Evolutionary conservation across 1,139 yeast genomes (phyloP), one percentile per base, ranked within the genome.

Genomic region (Geotrichum australiense): DNA sequence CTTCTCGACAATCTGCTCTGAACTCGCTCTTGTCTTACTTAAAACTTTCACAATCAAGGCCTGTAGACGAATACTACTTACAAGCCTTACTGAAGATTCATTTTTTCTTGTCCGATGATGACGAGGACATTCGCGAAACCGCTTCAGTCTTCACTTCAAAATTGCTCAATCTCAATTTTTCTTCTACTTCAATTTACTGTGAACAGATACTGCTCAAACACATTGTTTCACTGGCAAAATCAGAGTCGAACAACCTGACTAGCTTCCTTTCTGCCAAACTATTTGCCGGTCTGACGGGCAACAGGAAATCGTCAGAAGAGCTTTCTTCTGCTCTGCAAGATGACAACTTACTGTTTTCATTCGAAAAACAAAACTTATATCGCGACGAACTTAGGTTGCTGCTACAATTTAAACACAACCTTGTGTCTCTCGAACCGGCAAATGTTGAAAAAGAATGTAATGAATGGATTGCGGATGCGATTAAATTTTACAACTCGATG

Each of bases 71-170:
- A 16, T 10, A 14, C 2, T 37, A 38, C 10, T 21, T 46, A 24
- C 47, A 42, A 15, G 49, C 55, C 8, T 43, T 57, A 21, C 51
- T 67, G 14, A 47, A 57, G 10, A 52, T 75, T 1, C 68, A 64
- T 47, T 53, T 58, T 12, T 71, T 66, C 46, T 57, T 79, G 12
- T 64, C 68, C 40, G 93, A 82, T 56, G 91, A 81, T 53, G 84
- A 79, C 49, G 70, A 66, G 14, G 58, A 56, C 19, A 41, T 59
- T 29, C 49, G 63, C 11, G 53, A 52, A 3, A 25, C 41, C 18
- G 55, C 59, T 10, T 49, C 55, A 2, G 35, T 29, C 4, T 53
- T 50, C 35, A 49, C 49, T 6, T 44, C 51, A 5, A 29, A 38
- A 24, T 28, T 42, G 10, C 50, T 66, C 20, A 49, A 47, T 0